phyloP scores from a whole-genome alignment of 1,284 basidiomycete species.

The Amylostereum areolatum region DNA sequence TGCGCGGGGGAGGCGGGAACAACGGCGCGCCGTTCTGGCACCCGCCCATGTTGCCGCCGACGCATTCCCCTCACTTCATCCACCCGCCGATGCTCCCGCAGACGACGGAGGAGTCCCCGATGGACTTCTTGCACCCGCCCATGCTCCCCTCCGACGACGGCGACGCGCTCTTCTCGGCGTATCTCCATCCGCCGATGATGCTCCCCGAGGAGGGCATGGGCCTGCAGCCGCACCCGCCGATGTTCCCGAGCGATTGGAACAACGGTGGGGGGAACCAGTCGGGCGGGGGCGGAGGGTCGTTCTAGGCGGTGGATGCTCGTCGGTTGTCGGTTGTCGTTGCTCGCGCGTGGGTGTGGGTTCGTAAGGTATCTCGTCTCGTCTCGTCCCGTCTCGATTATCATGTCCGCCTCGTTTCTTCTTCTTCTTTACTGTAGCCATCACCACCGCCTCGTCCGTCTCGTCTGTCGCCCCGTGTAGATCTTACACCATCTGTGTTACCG shows the following conservation, averaged over 20 bases:
- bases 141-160: slow-evolving; percentile 27
- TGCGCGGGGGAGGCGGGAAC: slow-evolving; percentile 42
- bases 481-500: slow-evolving; percentile 4
- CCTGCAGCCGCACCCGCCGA: slow-evolving; percentile 31
- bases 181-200: slow-evolving; percentile 53
- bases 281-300: too few relatives aligned
- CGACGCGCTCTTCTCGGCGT: slow-evolving; percentile 47
- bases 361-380: too few relatives aligned
- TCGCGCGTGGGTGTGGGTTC: too few relatives aligned
- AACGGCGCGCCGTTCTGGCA: slow-evolving; percentile 46
- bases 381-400: too few relatives aligned
- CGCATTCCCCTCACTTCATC: slow-evolving; percentile 64
- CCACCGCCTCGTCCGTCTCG: slow-evolving; percentile 5
- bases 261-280: slow-evolving; percentile 10
- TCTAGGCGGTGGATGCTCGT: slow-evolving; percentile 8
- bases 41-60: slow-evolving; percentile 24
- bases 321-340: slow-evolving; percentile 18
- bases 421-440: too few relatives aligned
- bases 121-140: slow-evolving; percentile 48
- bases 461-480: background rate
- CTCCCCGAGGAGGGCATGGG: slow-evolving; percentile 31
- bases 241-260: slow-evolving; percentile 31
- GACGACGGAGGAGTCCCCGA: slow-evolving; percentile 37
- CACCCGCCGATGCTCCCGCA: slow-evolving; percentile 65
- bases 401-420: too few relatives aligned